Evolutionary conservation across 306 rosid genomes (phyloP).

Genomic region (Pterocarpus macrocarpus): DNA sequence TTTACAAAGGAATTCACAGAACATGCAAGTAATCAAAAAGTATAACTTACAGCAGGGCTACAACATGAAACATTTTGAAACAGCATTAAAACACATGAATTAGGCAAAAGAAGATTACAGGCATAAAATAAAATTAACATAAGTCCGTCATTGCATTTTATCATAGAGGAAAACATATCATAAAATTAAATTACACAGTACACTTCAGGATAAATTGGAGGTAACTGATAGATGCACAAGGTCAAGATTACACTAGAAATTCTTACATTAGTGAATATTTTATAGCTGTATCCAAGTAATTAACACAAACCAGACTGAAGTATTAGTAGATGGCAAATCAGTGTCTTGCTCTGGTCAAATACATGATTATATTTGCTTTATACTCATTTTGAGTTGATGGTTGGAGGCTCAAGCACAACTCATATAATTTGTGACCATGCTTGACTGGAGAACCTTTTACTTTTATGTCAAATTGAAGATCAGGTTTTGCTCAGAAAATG

Average conservation of each 20-base stretch:
- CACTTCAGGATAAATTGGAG: conserved; percentile 21
- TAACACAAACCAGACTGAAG: neutral
- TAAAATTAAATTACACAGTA: neutral
- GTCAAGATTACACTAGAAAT: conserved; percentile 2
- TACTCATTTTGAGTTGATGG: neutral
- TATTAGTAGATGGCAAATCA: neutral
- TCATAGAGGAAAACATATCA: conserved; percentile 7
- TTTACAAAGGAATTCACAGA: conserved; percentile 31
- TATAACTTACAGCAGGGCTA: neutral
- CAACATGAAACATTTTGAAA: conserved; percentile 9
- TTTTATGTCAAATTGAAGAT: conserved; percentile 21
- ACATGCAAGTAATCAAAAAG: conserved; percentile 20
- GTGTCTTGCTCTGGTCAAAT: neutral
- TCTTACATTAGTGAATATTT: neutral
- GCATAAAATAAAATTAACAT: conserved; percentile 14
- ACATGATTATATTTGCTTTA: neutral
- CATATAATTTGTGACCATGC: conserved; percentile 9
- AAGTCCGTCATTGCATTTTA: neutral
- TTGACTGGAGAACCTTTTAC: neutral
- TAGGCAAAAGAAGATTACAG: neutral
- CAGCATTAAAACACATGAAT: neutral
- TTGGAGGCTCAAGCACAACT: conserved; percentile 18
- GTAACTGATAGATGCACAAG: neutral
- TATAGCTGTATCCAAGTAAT: neutral
- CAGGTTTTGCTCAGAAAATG: conserved; percentile 15